phyloP scores from a whole-genome alignment of 2,329 filamentous ascomycete genomes.

The Davidsoniella virescens region DNA sequence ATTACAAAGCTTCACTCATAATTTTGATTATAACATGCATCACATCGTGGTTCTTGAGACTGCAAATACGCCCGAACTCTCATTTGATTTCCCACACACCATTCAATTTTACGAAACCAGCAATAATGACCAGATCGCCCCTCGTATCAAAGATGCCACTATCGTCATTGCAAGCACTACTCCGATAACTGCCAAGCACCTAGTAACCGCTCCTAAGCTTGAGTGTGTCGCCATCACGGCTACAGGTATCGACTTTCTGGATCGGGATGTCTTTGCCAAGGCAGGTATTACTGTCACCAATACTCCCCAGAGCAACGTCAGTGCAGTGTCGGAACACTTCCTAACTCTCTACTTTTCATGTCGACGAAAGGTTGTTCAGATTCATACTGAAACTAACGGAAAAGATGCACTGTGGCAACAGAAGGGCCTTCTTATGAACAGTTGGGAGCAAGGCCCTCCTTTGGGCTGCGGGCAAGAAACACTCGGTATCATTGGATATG shows the following conservation, averaged over 20 bases:
- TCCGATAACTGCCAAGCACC: constrained; percentile 1
- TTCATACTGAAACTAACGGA: neutral
- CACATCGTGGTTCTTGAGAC: constrained; percentile 9
- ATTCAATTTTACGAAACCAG: constrained; percentile 3
- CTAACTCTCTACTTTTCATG: constrained; percentile 10
- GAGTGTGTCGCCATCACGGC: constrained; percentile 8
- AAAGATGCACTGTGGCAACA: neutral
- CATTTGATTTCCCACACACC: constrained; percentile 9
- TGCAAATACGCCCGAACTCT: constrained; percentile 5
- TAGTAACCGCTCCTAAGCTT: constrained; percentile 1
- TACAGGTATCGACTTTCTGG: constrained; percentile 10
- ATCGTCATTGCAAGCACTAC: constrained; percentile 11
- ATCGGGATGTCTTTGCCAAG: constrained; percentile 5
- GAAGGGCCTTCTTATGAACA: constrained; percentile 1
- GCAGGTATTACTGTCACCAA: constrained; percentile 9
- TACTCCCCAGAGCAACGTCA: constrained; percentile 10
- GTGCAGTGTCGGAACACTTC: constrained; percentile 8
- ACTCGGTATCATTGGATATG: constrained; percentile 18
- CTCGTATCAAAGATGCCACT: constrained; percentile 9
- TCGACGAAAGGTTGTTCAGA: constrained; percentile 3
- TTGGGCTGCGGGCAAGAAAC: constrained; percentile 18
- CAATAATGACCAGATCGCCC: constrained; percentile 1
- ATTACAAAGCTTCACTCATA: too few relatives aligned
- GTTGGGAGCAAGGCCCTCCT: constrained; percentile 15
- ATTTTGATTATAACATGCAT: constrained; percentile 12